A percentile compares a stretch with the other conserved stretches of the same genome.
Evolutionary conservation across 495 filamentous ascomycete species (phyloP).

Genomic region (Rhypophila decipiens): DNA sequence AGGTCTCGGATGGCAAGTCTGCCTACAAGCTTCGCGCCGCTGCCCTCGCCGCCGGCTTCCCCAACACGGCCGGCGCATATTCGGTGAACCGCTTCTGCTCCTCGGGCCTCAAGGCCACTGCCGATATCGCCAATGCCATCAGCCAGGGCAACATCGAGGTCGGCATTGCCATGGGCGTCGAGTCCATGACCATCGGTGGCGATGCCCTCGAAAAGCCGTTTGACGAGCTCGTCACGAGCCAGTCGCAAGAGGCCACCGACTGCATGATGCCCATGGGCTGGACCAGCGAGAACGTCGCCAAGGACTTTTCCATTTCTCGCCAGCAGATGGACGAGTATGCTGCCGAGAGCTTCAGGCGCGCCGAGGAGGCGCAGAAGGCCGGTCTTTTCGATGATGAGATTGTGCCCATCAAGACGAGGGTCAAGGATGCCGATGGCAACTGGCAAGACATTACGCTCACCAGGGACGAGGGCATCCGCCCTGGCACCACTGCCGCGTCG

Average conservation of each 20-base stretch:
- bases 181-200: conserved; percentile 72
- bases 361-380: conserved; percentile 85
- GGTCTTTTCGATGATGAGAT: conserved; percentile 96
- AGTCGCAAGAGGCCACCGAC: conserved; percentile 69
- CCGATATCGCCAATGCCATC: conserved; percentile 92
- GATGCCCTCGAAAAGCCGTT: conserved; percentile 65
- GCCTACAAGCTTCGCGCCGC: conserved; percentile 88
- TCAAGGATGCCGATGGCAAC: conserved; percentile 81
- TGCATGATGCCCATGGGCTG: conserved; percentile 96
- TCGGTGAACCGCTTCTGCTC: conserved; percentile 94
- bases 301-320: conserved; percentile 78
- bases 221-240: conserved; percentile 66
- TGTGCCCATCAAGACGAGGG: conserved; percentile 68
- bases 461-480: conserved; percentile 82
- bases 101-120: conserved; percentile 88
- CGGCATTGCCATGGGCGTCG: conserved; percentile 81
- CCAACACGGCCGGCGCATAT: conserved; percentile 75
- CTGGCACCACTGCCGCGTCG: conserved; percentile 78
- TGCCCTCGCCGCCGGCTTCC: conserved; percentile 85
- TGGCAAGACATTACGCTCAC: conserved; percentile 68
- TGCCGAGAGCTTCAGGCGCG: conserved; percentile 76
- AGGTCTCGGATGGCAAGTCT: conserved; percentile 82
- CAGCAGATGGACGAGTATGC: conserved; percentile 79
- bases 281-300: conserved; percentile 93
- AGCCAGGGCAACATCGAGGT: conserved; percentile 70